These are phyloP conservation scores for Arthrinium phaeospermum DNA, from an alignment of 2,329 filamentous ascomycete genomes.

Conservation along the genomic window DNA sequence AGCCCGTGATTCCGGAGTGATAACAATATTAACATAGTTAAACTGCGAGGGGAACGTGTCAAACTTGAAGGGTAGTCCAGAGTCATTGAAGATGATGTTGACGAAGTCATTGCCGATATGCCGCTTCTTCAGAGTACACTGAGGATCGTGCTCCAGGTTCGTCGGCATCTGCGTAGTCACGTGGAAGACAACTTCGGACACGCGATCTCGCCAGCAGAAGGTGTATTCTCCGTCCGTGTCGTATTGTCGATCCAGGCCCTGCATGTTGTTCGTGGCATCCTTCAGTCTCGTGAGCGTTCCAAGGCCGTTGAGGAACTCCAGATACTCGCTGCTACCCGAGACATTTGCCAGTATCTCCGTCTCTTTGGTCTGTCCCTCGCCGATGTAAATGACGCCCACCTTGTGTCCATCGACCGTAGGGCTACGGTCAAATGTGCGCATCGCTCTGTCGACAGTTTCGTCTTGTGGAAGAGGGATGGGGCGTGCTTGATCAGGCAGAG, in stretches of 20 bases:
- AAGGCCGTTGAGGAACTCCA: constrained; percentile 80
- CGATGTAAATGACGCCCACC: constrained; percentile 92
- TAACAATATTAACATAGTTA: constrained; percentile 96
- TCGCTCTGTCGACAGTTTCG: constrained; percentile 73
- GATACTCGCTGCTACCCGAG: constrained; percentile 85
- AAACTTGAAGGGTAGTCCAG: constrained; percentile 85
- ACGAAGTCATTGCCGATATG: constrained; percentile 98
- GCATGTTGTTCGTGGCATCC: constrained; percentile 87
- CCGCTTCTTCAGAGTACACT: constrained; percentile 83
- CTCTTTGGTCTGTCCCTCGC: constrained; percentile 83
- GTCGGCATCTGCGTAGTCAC: constrained; percentile 98
- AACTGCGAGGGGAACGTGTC: constrained; percentile 94
- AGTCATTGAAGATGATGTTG: constrained; percentile 98
- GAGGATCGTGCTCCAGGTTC: constrained; percentile 74
- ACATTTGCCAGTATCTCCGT: constrained; percentile 86
- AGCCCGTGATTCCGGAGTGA: constrained; percentile 82
- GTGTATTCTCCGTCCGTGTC: constrained; percentile 86
- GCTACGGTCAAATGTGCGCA: constrained; percentile 83
- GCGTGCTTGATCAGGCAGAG: constrained; percentile 63
- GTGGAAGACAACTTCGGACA: constrained; percentile 95
- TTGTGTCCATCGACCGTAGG: constrained; percentile 95
- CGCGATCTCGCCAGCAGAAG: constrained; percentile 92
- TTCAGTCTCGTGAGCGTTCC: constrained; percentile 83
- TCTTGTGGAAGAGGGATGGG: constrained; percentile 77
- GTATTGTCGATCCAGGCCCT: constrained; percentile 81